phyloP scores from a whole-genome alignment of 352 stramenopile species.

The Phytophthora sojae region DNA sequence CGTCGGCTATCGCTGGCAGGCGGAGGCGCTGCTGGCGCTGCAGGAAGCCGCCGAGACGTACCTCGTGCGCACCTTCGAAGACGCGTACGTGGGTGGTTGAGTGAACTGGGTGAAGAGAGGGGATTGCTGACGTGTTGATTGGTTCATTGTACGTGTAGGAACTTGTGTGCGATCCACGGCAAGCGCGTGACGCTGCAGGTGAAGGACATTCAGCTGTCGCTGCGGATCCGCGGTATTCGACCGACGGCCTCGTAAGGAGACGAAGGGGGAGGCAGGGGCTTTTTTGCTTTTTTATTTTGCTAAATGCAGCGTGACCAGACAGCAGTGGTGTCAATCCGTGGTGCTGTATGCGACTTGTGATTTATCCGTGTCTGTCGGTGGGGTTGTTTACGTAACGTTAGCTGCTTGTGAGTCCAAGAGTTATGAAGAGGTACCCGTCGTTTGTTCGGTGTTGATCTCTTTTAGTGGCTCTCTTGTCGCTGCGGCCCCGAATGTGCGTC shows the following conservation, averaged over 20 bases:
- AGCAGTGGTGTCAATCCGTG: neutral
- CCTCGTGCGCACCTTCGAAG: conserved; percentile 96
- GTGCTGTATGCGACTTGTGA: too few species aligned
- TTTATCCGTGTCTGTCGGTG: too few species aligned
- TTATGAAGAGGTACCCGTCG: too few species aligned
- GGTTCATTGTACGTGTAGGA: conserved; percentile 57
- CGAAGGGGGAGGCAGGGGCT: neutral
- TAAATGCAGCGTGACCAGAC: conserved; percentile 12
- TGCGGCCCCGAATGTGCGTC: too few species aligned
- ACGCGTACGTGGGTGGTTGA: conserved; percentile 67
- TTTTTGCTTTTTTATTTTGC: conserved; percentile 27
- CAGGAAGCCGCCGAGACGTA: conserved; percentile 96
- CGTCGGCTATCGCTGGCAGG: conserved; percentile 90
- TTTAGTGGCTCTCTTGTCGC: too few species aligned
- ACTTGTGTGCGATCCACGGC: conserved; percentile 96
- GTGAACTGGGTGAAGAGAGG: neutral
- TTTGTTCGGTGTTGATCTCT: too few species aligned
- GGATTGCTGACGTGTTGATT: neutral
- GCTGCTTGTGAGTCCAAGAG: too few species aligned
- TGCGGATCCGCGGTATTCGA: conserved; percentile 89
- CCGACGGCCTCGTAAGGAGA: conserved; percentile 37
- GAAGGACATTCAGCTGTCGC: conserved; percentile 95
- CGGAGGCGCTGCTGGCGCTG: conserved; percentile 91
- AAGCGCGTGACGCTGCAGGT: conserved; percentile 97
- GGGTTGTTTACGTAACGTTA: too few species aligned